Base-by-base conservation (phyloP, 169 alveolate species). In the Eimeria zaria region DNA sequence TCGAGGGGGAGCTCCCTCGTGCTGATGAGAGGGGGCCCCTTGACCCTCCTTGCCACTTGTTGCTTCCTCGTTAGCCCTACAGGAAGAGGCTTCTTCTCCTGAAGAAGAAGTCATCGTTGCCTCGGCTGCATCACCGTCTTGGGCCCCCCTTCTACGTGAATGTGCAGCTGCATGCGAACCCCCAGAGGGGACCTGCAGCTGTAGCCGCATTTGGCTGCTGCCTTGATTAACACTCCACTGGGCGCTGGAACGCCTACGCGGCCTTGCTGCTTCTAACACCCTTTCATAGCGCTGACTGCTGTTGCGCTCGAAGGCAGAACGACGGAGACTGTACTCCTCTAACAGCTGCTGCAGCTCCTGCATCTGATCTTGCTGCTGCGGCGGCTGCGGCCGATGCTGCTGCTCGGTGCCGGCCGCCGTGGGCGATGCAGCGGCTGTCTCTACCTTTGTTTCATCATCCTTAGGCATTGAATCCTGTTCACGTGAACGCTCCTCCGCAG, bases 291-390 rank as follows among this genome's bases (percentile, higher is more conserved):
- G 7, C 39, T 69, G 83, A 73, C 83, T 46, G 58, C 92, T 55
- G 95, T 69, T 88, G 22, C 74, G 58, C 27, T 88, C 95, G 48
- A 88, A 69, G n/a, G 84, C 85, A 36, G 83, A 44, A 16, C 85
- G 39, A 36, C 95, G 85, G 7, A 27, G 71, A 16, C 48, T 20
- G 69, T 62, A 69, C 36, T 88, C 48, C 74, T 62, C 71, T 22
- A 88, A 53, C n/a, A 62, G 83, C 84, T 62, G 64, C 95, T 88
- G 84, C 24, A 88, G 71, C 48, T 55, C 74, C 76, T 67, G 76
- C 41, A 55, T 2, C 64, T 55, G 64, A 9, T 27, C 46, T 9
- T 48, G 18, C 11, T 33, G 46, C 76, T 30, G 76, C 64, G 2
- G n/a, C 33, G 62, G 41, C 48, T 71, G 83, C 30, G 24, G 83